phyloP scores from a whole-genome alignment of 2,329 filamentous ascomycete genomes.

The Ascochyta rabiei region DNA sequence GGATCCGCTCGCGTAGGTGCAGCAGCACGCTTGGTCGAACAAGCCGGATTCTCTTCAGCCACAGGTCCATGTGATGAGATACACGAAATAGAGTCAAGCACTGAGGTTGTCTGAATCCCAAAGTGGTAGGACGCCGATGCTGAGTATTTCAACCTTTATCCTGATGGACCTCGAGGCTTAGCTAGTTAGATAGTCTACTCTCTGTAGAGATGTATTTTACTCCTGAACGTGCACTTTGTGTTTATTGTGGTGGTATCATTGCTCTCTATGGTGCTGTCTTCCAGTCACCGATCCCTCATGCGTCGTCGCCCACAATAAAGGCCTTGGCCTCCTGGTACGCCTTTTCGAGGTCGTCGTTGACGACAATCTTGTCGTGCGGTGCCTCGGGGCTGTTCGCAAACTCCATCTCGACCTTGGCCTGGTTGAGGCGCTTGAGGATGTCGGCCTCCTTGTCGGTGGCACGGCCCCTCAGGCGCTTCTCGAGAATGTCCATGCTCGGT shows the following conservation, averaged over 20 bases:
- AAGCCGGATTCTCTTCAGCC: conserved; percentile 62
- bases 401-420: conserved; percentile 54
- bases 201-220: background rate
- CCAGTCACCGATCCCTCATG: conserved; percentile 14
- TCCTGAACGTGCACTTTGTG: background rate
- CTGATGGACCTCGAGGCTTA: conserved; percentile 51
- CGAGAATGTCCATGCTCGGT: conserved; percentile 75
- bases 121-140: conserved; percentile 52
- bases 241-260: conserved; percentile 7
- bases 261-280: background rate
- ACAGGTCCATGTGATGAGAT: conserved; percentile 80
- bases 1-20: conserved; percentile 52
- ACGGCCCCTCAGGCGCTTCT: conserved; percentile 59
- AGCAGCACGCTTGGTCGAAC: conserved; percentile 67
- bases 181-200: conserved; percentile 28
- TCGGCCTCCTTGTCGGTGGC: conserved; percentile 56
- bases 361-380: conserved; percentile 59
- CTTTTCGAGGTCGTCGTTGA: conserved; percentile 59
- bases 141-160: conserved; percentile 55
- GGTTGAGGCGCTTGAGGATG: conserved; percentile 55
- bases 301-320: conserved; percentile 54
- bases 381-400: conserved; percentile 48
- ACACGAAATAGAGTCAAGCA: conserved; percentile 98
- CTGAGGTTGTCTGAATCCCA: conserved; percentile 68
- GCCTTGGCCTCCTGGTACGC: conserved; percentile 57